A percentile compares a stretch with the other conserved stretches of the same genome.
Evolutionary conservation across 2,329 filamentous ascomycete species (phyloP).

Genomic region (Chaetomium sp.): DNA sequence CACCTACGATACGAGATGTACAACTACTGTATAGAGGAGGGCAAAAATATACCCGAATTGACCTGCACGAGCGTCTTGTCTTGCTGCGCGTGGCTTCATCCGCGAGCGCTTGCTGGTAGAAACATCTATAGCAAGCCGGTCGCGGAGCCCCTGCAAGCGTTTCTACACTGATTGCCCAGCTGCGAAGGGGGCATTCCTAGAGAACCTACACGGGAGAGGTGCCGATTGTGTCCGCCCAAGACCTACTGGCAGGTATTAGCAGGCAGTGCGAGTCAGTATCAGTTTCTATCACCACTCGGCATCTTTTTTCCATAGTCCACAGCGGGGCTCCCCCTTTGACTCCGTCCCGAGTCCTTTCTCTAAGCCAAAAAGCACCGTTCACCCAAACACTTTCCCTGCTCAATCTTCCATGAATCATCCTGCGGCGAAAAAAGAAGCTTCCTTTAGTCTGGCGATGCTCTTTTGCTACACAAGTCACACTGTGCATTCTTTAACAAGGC

Average conservation of each 20-base stretch:
- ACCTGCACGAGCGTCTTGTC: neutral
- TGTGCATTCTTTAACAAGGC: too few relatives aligned
- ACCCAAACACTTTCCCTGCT: neutral
- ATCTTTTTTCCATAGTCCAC: neutral
- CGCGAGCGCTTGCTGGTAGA: neutral
- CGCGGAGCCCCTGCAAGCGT: neutral
- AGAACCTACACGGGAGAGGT: neutral
- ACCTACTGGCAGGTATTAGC: neutral
- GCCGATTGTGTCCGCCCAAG: neutral
- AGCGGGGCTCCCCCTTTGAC: neutral
- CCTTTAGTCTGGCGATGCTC: neutral
- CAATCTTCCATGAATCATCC: neutral
- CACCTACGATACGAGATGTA: conserved; percentile 24
- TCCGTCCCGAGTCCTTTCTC: neutral
- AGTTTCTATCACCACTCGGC: neutral
- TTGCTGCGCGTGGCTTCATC: neutral
- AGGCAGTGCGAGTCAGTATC: neutral
- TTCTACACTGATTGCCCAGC: neutral
- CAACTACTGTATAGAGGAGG: conserved; percentile 31
- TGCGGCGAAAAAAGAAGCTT: neutral
- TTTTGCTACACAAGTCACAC: too few relatives aligned
- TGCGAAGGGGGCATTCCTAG: neutral
- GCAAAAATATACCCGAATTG: conserved; percentile 27
- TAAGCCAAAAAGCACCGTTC: too few relatives aligned
- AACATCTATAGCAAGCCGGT: neutral